These are phyloP conservation scores for Coemansia javaensis DNA, from an alignment of 192 early-diverging fungal genomes.

Conservation along the genomic window DNA sequence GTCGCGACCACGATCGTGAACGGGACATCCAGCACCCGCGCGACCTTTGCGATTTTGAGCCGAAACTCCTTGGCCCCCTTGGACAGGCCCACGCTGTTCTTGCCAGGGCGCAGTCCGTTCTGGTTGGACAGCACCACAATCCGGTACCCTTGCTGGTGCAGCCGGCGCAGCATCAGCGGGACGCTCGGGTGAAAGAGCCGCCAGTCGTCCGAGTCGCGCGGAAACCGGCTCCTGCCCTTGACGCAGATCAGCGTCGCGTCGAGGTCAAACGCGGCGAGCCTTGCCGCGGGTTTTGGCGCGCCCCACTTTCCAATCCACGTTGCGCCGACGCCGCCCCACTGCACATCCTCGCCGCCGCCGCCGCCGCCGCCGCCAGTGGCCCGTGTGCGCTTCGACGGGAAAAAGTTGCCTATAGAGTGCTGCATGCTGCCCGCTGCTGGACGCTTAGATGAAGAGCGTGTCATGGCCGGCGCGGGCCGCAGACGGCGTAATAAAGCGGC, in stretches of 20 bases:
- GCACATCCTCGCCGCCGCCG: conserved; percentile 5
- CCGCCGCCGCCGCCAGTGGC: too few species aligned
- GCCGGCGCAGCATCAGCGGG: conserved; percentile 53
- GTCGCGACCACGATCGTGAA: conserved; percentile 69
- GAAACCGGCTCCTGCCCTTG: conserved; percentile 56
- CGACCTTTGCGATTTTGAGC: conserved; percentile 68
- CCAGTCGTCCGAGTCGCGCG: conserved; percentile 80
- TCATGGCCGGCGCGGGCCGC: too few species aligned
- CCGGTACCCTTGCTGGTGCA: conserved; percentile 61
- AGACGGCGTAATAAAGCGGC: too few species aligned
- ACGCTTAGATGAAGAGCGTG: too few species aligned
- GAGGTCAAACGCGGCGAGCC: conserved; percentile 50
- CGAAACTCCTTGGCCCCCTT: conserved; percentile 31
- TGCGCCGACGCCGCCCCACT: conserved; percentile 31
- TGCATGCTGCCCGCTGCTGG: conserved; percentile 1
- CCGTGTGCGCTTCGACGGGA: conserved; percentile 4
- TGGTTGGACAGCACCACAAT: conserved; percentile 38
- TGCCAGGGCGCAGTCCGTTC: conserved; percentile 12
- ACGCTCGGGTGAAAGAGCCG: conserved; percentile 58
- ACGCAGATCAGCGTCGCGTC: conserved; percentile 73
- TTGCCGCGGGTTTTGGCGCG: conserved; percentile 19
- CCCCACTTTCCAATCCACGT: conserved; percentile 45
- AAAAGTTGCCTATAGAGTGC: conserved; percentile 10
- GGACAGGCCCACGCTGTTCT: conserved; percentile 13
- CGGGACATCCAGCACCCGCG: conserved; percentile 69